Evolutionary conservation across 139 green algal species (phyloP), one percentile per base, ranked within the genome.

Genomic region (Tetradesmus lagerheimii): DNA sequence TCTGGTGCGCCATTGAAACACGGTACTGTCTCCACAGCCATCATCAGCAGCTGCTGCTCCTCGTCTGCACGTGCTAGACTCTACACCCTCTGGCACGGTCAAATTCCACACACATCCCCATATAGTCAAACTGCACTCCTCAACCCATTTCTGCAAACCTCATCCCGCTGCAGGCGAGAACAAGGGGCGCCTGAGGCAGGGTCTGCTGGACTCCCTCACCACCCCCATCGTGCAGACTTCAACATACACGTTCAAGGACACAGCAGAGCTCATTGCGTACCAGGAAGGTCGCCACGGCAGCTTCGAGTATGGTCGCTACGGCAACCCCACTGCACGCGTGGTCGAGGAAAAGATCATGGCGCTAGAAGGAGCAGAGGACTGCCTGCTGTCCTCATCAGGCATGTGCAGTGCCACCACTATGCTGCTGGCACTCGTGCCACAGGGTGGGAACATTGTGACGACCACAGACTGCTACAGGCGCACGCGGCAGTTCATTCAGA

Each of bases 391-490:
- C 5, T 93, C 96, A 0, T 97, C 94, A 57, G 98, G 98, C 89
- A 99, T 99, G 98, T 99, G 97, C 92, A 84, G 95, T 1, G 98
- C 98, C 4, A 99, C 97, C n/a, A 99, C 96, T 23, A 99, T 99
- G 98, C 95, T 99, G 87, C 94, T 99, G 74, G 95, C 98, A n/a
- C 94, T 99, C 29, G 97, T 99, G 29, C 98, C 98, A 0, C 93
- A 96, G 29, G 96, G 96, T 4, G 98, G 98, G 5, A 98, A 99
- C 95, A 99, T 99, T 89, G 95, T 99, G 12, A 99, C 98, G 45
- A 99, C 98, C 41, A 99, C 96, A n/a, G 98, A 99, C 93, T 99
- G 98, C 95, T 99, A 99, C 94, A 95, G 98, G 45, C 95, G 98
- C 66, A 99, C 98, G 15, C 96, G 98, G 18, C 97, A 99, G 92